Conservation (phyloP, 1,284 basidiomycete species). For the Thecaphora frezii region DNA sequence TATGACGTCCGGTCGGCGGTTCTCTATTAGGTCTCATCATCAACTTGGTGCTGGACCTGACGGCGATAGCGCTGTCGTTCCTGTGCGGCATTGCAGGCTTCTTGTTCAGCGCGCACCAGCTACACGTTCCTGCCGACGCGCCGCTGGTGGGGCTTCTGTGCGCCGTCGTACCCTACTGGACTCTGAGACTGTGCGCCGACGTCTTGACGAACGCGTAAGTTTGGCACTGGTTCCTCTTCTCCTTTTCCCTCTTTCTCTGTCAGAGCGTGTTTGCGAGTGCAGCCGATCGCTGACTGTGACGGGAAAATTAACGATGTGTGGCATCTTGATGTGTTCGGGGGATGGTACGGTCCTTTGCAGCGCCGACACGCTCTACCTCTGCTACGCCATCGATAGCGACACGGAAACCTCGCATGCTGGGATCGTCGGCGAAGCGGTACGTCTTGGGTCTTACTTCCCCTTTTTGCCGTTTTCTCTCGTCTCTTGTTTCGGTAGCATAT, state of each 20-base stretch:
- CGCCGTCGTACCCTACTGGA: slow-evolving; percentile 76
- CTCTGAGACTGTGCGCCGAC: slow-evolving; percentile 78
- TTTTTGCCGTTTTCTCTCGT: too few relatives aligned
- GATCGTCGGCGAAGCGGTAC: background rate
- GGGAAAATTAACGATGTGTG: too few relatives aligned
- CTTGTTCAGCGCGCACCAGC: slow-evolving; percentile 80
- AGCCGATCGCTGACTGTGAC: too few relatives aligned
- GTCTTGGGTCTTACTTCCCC: too few relatives aligned
- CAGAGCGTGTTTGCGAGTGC: too few relatives aligned
- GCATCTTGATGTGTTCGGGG: too few relatives aligned
- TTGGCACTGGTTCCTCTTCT: background rate
- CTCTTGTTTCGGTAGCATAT: too few relatives aligned
- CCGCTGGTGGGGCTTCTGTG: slow-evolving; percentile 75
- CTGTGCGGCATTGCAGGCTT: slow-evolving; percentile 81
- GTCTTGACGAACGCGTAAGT: slow-evolving; percentile 75
- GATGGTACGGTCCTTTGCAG: slow-evolving; percentile 56
- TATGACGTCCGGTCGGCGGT: too few relatives aligned
- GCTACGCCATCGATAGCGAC: slow-evolving; percentile 75
- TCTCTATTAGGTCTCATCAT: slow-evolving; percentile 66
- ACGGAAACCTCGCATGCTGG: background rate
- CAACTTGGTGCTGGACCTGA: slow-evolving; percentile 67
- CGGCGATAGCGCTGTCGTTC: slow-evolving; percentile 74
- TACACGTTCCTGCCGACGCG: slow-evolving; percentile 75
- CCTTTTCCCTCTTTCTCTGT: background rate
- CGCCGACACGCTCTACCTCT: slow-evolving; percentile 81